Evolutionary conservation across 352 stramenopile species (phyloP).

Genomic region (Phytophthora agathidicida): DNA sequence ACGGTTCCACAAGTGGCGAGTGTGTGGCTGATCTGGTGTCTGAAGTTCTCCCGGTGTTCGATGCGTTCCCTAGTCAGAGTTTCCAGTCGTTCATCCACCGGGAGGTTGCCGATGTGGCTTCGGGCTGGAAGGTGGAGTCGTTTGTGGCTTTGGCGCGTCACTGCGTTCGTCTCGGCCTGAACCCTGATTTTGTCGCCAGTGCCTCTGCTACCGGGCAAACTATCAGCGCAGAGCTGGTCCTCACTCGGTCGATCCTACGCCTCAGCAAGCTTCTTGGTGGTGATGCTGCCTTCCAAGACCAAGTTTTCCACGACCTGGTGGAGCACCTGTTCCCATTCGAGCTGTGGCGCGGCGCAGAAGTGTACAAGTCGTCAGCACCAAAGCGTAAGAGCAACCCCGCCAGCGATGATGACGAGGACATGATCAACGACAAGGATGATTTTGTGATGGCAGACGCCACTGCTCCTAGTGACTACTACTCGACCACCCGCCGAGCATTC

Average conservation of each 20-base stretch:
- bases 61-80: constrained; percentile 61
- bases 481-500: constrained; percentile 31
- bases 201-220: constrained; percentile 11
- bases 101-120: constrained; percentile 59
- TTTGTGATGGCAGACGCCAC: constrained; percentile 20
- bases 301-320: constrained; percentile 65
- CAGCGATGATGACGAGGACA: constrained; percentile 44
- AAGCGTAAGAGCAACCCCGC: constrained; percentile 17
- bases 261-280: constrained; percentile 65
- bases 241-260: constrained; percentile 59
- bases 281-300: constrained; percentile 51
- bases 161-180: constrained; percentile 58
- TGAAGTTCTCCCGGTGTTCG: constrained; percentile 70
- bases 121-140: constrained; percentile 73
- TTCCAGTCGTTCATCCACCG: constrained; percentile 70
- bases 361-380: constrained; percentile 30
- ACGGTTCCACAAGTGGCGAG: constrained; percentile 33
- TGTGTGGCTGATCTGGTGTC: constrained; percentile 53
- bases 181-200: constrained; percentile 12
- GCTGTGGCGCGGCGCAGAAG: constrained; percentile 21
- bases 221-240: constrained; percentile 44
- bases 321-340: constrained; percentile 63
- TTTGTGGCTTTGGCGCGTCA: constrained; percentile 70
- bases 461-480: constrained; percentile 41
- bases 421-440: constrained; percentile 29